phyloP scores from a whole-genome alignment of 176 grass and related monocot genomes.

The Miscanthus lutarioriparius region DNA sequence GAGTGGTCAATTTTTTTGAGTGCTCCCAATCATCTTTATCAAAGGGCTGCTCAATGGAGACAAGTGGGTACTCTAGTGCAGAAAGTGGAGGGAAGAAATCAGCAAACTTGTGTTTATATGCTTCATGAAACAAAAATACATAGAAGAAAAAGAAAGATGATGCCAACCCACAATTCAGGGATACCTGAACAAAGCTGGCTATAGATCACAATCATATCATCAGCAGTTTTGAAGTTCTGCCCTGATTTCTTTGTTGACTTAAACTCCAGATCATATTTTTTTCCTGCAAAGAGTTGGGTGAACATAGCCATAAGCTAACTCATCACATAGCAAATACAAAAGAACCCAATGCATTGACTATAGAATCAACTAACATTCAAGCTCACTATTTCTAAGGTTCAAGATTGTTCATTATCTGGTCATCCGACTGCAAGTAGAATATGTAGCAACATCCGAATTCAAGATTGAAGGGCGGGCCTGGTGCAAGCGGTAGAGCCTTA shows the following conservation, averaged over 20 bases:
- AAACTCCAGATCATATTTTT: conserved; percentile 95
- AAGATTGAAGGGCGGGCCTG: too few relatives aligned
- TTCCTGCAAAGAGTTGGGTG: conserved; percentile 56
- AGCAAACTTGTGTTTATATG: background rate
- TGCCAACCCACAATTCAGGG: conserved; percentile 26
- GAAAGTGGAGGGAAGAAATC: conserved; percentile 25
- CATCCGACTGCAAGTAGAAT: conserved; percentile 2
- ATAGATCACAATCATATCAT: conserved; percentile 96
- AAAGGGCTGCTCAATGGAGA: conserved; percentile 93
- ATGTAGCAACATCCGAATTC: background rate
- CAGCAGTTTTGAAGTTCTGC: conserved; percentile 79
- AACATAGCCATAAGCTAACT: conserved; percentile 16
- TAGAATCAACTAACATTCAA: conserved; percentile 10
- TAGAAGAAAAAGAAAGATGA: background rate
- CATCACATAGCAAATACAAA: conserved; percentile 30
- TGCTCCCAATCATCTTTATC: conserved; percentile 98
- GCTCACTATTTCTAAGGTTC: conserved; percentile 30
- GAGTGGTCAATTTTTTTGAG: conserved; percentile 82
- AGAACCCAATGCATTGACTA: background rate
- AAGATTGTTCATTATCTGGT: background rate
- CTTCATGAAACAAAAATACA: conserved; percentile 9
- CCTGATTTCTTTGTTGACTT: conserved; percentile 65
- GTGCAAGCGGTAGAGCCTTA: too few relatives aligned
- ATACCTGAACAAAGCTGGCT: conserved; percentile 83
- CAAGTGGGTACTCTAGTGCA: conserved; percentile 79